Percentiles rank a stretch among this genome's conserved stretches.
phyloP scores from a whole-genome alignment of 164 flowering plant genomes.

The Liquidambar formosana region DNA sequence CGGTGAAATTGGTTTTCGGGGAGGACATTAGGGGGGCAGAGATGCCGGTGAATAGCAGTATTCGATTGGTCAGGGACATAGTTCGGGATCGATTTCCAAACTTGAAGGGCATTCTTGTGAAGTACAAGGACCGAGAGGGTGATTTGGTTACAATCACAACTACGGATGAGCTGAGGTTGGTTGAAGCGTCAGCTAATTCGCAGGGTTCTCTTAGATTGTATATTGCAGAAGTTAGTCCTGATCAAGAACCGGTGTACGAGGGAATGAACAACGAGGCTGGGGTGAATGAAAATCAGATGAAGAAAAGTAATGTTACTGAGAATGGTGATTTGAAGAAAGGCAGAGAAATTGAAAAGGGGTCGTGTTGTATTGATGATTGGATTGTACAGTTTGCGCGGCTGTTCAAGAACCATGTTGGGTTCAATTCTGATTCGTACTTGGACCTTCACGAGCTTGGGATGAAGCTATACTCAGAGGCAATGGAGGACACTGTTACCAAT shows the following conservation, averaged over 20 bases:
- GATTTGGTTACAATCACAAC: conserved; percentile 58
- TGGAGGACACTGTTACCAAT: conserved; percentile 78
- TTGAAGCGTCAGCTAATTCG: conserved; percentile 24
- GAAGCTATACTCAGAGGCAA: conserved; percentile 82
- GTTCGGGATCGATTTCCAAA: conserved; percentile 43
- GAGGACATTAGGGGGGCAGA: conserved; percentile 58
- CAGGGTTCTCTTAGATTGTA: conserved; percentile 39
- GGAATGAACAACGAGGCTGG: conserved; percentile 27
- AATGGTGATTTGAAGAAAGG: conserved; percentile 29
- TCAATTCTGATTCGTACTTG: conserved; percentile 72
- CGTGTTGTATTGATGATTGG: conserved; percentile 68
- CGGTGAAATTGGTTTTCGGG: conserved; percentile 44
- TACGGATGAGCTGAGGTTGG: conserved; percentile 43
- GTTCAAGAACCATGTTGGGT: conserved; percentile 87
- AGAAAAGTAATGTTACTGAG: conserved; percentile 20
- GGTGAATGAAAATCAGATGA: conserved; percentile 11
- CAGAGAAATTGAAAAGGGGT: conserved; percentile 21
- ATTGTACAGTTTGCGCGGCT: conserved; percentile 75
- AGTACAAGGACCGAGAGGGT: conserved; percentile 49
- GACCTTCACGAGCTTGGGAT: conserved; percentile 85
- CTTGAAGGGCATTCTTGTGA: conserved; percentile 48
- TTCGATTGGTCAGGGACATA: conserved; percentile 38
- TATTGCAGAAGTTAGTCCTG: conserved; percentile 37
- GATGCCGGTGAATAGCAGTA: conserved; percentile 38
- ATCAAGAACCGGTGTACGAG: conserved; percentile 43